These are phyloP conservation scores for Oropetium thomaeum DNA, from an alignment of 176 grass and related monocot species.

Conservation along the genomic window DNA sequence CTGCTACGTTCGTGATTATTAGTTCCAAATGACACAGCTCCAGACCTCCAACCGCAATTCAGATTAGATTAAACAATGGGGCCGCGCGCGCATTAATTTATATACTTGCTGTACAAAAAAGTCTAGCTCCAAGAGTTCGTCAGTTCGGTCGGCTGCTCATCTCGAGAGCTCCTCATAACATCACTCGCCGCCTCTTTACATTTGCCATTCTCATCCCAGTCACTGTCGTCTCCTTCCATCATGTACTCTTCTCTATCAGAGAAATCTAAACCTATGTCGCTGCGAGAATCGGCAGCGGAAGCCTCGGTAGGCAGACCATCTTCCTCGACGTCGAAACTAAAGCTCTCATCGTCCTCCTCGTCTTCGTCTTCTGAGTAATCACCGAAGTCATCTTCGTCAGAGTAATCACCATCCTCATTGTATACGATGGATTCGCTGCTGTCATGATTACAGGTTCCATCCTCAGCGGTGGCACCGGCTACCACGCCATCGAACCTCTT, in stretches of 20 bases:
- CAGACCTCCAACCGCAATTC: no score
- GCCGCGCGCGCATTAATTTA: no score
- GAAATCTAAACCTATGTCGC: not conserved
- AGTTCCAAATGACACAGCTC: no score
- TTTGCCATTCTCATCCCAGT: no score
- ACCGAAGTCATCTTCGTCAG: constrained; percentile 14
- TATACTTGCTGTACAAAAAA: constrained; percentile 10
- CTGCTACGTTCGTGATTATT: no score
- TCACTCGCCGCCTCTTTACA: not conserved
- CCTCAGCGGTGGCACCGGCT: constrained; percentile 19
- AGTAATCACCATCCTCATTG: constrained; percentile 8
- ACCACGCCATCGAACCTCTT: constrained; percentile 25
- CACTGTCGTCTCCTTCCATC: no score
- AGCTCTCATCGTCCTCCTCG: not conserved
- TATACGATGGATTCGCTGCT: no score
- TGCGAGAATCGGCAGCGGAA: not conserved
- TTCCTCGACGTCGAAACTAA: not conserved
- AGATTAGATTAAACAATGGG: no score
- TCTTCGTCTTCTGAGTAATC: not conserved
- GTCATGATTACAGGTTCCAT: constrained; percentile 5
- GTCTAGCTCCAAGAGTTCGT: constrained; percentile 15
- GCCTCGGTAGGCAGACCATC: not conserved
- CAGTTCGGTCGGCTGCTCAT: not conserved
- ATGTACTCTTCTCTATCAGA: no score
- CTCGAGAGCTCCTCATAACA: not conserved